Evolutionary conservation across 192 early-diverging fungal species (phyloP), one percentile per base, ranked within the genome.

Genomic region (Chytriomyces sp.): DNA sequence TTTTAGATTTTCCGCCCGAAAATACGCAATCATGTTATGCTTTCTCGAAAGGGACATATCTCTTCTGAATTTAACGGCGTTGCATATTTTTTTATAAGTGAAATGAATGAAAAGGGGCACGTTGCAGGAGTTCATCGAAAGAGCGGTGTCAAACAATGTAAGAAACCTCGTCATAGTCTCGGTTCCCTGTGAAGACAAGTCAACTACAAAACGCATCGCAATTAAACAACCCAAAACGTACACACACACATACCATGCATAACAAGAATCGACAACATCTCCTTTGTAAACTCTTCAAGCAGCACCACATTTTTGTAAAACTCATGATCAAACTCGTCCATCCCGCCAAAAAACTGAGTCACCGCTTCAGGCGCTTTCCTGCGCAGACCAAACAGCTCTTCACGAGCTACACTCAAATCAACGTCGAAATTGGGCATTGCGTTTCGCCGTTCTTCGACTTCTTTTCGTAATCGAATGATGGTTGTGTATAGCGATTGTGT

Each of bases 261-360:
- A 18, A 87, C 45, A 49, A 96, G 83, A 13, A 93, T 84, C 18
- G 94, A 92, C 7, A 96, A 88, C 8, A 97, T 85, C 81, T 98
- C 96, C 76, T 98, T 98, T 47, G 94, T 91, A 18, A 91, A 91
- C 81, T 98, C 96, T 69, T 98, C 93, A 71, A 98, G 73, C 48
- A 96, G 93, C 26, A 98, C 91, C 28, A 95, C 93, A 82, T 98
- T 98, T 66, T 94, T 95, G 26, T 94, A 81, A 68, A 96, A 85
- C 81, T 88, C 84, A 13, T 67, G 67, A 11, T 86, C 82, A 50
- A 83, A 57, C 60, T 85, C 81, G 26, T 77, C 18, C 3, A 68
- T 23, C 10, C 69, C 71, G 8, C 57, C 61, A 16, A 35, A 16
- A 9, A 47, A 66, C 10, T 46, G 53, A 16, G 49, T 26, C 3